Base-by-base conservation (phyloP, 805 yeast species). In the Suhomyces sp. region DNA sequence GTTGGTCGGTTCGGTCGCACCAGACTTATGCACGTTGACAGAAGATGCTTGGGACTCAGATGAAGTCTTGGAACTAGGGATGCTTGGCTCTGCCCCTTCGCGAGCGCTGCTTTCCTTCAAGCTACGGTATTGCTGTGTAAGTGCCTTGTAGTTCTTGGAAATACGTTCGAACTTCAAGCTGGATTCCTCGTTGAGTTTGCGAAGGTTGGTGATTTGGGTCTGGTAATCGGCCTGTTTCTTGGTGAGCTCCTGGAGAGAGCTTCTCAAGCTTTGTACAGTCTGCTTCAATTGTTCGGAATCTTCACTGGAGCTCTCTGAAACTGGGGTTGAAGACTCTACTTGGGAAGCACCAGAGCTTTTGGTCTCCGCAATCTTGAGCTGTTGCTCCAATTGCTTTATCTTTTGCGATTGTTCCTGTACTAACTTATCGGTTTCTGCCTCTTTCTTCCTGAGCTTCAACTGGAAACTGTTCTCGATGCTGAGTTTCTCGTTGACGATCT, bases 171-270 rank as follows among this genome's bases (percentile, higher is more conserved):
- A 71, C 63, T 88, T 88, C 60, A 83, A 74, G 27, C 78, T 80
- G n/a, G 84, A 68, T 51, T 88, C 94, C 36, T 85, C 89, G 58
- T 86, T 86, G 29, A 84, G 64, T 51, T 73, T 78, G 68, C 83
- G 84, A 59, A 88, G 70, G n/a, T 79, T 74, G 17, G 62, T 60
- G 54, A 84, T 84, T 54, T 81, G 52, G 19, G 69, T 72, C 56
- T 87, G 91, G 47, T 76, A 71, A 35, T 86, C 90, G 22, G 79
- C 78, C 23, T 79, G 68, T 52, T 81, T 82, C 23, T 67, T 68
- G 51, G 82, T 84, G 2, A 84, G 73, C 5, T 68, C 70, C 10
- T 74, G 76, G 46, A 88, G 68, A 0, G 90, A 78, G 4, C 71
- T 76, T 56, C 87, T 78, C 54, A 88, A 65, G 44, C 83, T 79